These are phyloP conservation scores for Serendipita indica DNA, from an alignment of 768 basidiomycete genomes.

Conservation along the genomic window DNA sequence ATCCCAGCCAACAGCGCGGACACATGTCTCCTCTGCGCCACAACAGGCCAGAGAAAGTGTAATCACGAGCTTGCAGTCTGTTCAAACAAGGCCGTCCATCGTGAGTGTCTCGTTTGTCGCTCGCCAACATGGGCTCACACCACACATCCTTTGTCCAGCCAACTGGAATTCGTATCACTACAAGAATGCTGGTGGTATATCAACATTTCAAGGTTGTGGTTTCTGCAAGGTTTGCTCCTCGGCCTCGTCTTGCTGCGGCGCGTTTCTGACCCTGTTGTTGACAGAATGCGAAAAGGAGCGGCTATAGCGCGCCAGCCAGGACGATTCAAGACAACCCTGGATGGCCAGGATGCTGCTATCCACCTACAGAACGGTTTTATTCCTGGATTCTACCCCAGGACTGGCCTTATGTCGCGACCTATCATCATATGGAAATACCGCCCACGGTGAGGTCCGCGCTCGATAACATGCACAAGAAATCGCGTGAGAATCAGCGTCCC, in stretches of 20 bases:
- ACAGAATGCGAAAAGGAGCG: conserved; percentile 28
- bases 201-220: conserved; percentile 73
- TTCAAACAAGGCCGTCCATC: conserved; percentile 57
- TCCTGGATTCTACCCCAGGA: conserved; percentile 53
- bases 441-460: conserved; percentile 52
- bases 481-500: background rate
- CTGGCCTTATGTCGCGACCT: conserved; percentile 65
- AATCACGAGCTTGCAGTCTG: conserved; percentile 64
- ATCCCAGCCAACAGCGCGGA: conserved; percentile 52
- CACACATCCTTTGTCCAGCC: conserved; percentile 20
- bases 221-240: conserved; percentile 61
- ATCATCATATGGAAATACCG: conserved; percentile 62
- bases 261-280: conserved; percentile 30
- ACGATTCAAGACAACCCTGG: conserved; percentile 53
- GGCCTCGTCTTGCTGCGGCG: conserved; percentile 10
- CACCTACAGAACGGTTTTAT: conserved; percentile 45
- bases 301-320: conserved; percentile 12
- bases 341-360: conserved; percentile 84
- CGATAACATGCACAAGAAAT: conserved; percentile 25
- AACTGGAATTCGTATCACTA: conserved; percentile 14
- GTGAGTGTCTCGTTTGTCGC: background rate
- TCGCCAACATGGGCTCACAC: conserved; percentile 53
- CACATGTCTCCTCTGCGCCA: conserved; percentile 17
- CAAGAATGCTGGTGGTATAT: conserved; percentile 31
- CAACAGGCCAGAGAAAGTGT: conserved; percentile 34